Evolutionary conservation across 2,329 filamentous ascomycete species (phyloP).

Genomic region (Colletotrichum sp.): DNA sequence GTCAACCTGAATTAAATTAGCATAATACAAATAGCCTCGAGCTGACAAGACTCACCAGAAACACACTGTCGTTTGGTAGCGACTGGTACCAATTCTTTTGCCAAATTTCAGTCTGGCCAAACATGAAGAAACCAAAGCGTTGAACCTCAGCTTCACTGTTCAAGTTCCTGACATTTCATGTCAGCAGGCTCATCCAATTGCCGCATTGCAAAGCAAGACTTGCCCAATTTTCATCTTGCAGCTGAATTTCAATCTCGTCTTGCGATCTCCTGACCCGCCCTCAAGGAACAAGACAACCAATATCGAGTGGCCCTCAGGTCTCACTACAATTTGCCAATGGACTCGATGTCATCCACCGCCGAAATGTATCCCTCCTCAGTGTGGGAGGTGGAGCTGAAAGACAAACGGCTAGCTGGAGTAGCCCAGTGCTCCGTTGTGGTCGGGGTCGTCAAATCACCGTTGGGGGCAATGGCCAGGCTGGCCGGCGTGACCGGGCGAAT

Average conservation of each 20-base stretch:
- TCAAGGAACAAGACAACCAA: background rate
- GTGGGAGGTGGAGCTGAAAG: background rate
- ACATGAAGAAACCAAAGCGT: background rate
- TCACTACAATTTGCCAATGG: background rate
- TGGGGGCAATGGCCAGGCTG: background rate
- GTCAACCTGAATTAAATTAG: background rate
- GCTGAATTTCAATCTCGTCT: background rate
- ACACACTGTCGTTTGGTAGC: background rate
- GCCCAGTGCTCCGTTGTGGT: slow-evolving; percentile 9
- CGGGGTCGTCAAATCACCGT: slow-evolving; percentile 2
- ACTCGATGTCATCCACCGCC: background rate
- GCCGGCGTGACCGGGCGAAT: slow-evolving; percentile 15
- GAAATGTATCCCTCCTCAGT: background rate
- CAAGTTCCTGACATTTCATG: background rate
- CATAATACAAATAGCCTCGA: background rate
- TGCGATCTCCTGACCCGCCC: background rate
- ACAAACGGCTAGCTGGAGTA: slow-evolving; percentile 17
- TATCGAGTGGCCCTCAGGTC: background rate
- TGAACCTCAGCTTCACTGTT: background rate
- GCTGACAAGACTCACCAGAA: background rate
- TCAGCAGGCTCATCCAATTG: background rate
- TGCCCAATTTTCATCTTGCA: background rate
- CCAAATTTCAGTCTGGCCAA: background rate
- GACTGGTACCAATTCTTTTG: background rate
- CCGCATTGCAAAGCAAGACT: background rate